phyloP scores from a whole-genome alignment of 805 yeast species.

The Saccharomycopsis sp. region DNA sequence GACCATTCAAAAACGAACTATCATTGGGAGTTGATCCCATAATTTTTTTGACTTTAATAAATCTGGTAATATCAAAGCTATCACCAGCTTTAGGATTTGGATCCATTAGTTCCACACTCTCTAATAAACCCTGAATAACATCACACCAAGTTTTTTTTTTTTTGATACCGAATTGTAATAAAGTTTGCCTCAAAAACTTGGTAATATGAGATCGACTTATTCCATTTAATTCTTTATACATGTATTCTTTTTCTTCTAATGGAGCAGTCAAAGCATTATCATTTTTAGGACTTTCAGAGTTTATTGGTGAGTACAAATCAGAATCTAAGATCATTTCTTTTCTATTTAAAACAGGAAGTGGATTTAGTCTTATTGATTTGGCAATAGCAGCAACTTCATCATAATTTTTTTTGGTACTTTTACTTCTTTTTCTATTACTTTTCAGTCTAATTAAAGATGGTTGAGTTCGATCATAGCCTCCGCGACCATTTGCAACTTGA shows the following conservation, averaged over 20 bases:
- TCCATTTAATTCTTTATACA: slow-evolving; percentile 11
- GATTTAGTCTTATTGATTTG: neutral
- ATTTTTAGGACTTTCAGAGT: neutral
- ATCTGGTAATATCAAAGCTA: slow-evolving; percentile 74
- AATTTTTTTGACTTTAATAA: slow-evolving; percentile 75
- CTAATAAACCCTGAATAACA: slow-evolving; percentile 39
- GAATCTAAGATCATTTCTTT: too few species aligned
- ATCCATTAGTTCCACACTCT: slow-evolving; percentile 47
- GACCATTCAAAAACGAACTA: slow-evolving; percentile 60
- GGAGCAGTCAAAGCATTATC: neutral
- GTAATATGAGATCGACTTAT: slow-evolving; percentile 2
- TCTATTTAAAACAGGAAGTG: neutral
- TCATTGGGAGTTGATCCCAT: slow-evolving; percentile 62
- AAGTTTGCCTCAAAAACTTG: slow-evolving; percentile 10
- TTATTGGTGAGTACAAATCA: neutral
- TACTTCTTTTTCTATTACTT: slow-evolving; percentile 33
- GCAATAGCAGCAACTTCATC: slow-evolving; percentile 6
- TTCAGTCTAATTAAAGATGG: slow-evolving; percentile 54
- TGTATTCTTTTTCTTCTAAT: slow-evolving; percentile 5
- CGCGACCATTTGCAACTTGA: slow-evolving; percentile 23
- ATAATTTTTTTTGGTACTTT: slow-evolving; percentile 4
- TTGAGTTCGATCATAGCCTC: slow-evolving; percentile 55
- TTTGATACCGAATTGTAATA: slow-evolving; percentile 11
- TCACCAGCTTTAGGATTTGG: slow-evolving; percentile 55
- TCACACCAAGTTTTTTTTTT: slow-evolving; percentile 41